Base-by-base conservation (phyloP, 23 red algal genomes). In the Agarophyton chilense region DNA sequence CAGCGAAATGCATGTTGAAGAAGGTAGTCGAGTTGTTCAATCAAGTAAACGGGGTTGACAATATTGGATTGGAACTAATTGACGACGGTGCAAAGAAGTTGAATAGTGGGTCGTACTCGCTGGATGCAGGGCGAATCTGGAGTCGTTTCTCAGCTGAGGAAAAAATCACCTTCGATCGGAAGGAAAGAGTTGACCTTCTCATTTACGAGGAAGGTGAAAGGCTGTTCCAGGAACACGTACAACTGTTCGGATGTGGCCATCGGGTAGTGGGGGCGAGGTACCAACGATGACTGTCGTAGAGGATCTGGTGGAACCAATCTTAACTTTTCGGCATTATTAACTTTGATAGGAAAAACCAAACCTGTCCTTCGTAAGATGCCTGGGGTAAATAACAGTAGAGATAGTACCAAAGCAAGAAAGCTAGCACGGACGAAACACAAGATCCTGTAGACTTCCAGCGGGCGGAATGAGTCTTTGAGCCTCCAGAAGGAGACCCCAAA, bases 111-210 rank as follows among this genome's bases (percentile, higher is more conserved):
- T 72, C 62, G 11, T 86, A 86, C 46, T 86, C 82, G 32, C n/a
- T 86, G 64, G 38, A 47, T 49, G 82, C 82, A 28, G 34, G 57
- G 34, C 58, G 40, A 53, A 86, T 89, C 28, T 89, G 85, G 85
- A 33, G 53, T 60, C 53, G n/a, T 24, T 67, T 89, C 10, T 62
- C 85, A 33, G 72, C 50, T 1, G 73, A 77, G 32, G 71, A 89
- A 28, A 38, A 71, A 24, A 35, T 55, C 22, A 39, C 49, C 14
- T 89, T 89, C 52, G 85, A 89, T 43, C 45, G 36, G 24, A 77
- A 89, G 38, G 85, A 89, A 89, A 62, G 54, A 39, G 85, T 89
- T 26, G 85, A 89, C 72, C 10, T 89, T 66, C 53, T 58, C 11
- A 89, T 89, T 77, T 89, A 64, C 50, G 46, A 72, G 35, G 71